These are phyloP conservation scores for Xerocomellus chrysenteron DNA, from an alignment of 768 basidiomycete species.

Conservation along the genomic window DNA sequence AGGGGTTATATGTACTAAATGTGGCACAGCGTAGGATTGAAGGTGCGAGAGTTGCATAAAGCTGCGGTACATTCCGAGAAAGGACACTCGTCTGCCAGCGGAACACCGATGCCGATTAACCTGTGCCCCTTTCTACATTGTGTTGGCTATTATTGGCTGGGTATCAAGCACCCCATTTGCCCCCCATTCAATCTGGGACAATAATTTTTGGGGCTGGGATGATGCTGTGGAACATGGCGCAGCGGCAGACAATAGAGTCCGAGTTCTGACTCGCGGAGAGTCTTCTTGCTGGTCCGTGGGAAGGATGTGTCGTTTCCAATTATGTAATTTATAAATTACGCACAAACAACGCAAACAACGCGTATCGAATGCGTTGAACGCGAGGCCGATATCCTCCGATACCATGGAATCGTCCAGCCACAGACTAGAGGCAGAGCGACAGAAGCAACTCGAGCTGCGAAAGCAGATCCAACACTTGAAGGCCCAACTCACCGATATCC, in stretches of 20 bases:
- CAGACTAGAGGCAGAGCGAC: constrained; percentile 38
- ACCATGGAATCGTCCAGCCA: constrained; percentile 57
- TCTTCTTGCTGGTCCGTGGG: constrained; percentile 11
- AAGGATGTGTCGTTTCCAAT: constrained; percentile 6
- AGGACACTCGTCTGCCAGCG: constrained; percentile 11
- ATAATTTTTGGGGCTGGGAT: constrained; percentile 3
- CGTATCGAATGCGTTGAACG: constrained; percentile 23
- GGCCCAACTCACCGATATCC: constrained; percentile 47
- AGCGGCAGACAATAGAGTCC: constrained; percentile 13
- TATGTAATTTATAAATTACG: constrained; percentile 16
- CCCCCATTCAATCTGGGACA: constrained; percentile 4
- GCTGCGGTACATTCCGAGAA: constrained; percentile 36
- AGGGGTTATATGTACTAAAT: constrained; percentile 26
- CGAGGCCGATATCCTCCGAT: constrained; percentile 3
- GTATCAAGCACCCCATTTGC: neutral
- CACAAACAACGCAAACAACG: constrained; percentile 29
- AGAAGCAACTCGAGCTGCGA: constrained; percentile 48
- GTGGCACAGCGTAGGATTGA: constrained; percentile 27
- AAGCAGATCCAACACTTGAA: constrained; percentile 57
- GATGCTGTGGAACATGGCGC: constrained; percentile 5
- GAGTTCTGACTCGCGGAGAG: neutral
- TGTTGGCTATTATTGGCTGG: constrained; percentile 10
- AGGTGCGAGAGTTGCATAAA: constrained; percentile 24
- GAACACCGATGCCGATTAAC: constrained; percentile 10
- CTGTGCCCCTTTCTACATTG: constrained; percentile 12